These are phyloP conservation scores for Dryadomyces quercivorus DNA, from an alignment of 2,329 filamentous ascomycete genomes.

Conservation along the genomic window DNA sequence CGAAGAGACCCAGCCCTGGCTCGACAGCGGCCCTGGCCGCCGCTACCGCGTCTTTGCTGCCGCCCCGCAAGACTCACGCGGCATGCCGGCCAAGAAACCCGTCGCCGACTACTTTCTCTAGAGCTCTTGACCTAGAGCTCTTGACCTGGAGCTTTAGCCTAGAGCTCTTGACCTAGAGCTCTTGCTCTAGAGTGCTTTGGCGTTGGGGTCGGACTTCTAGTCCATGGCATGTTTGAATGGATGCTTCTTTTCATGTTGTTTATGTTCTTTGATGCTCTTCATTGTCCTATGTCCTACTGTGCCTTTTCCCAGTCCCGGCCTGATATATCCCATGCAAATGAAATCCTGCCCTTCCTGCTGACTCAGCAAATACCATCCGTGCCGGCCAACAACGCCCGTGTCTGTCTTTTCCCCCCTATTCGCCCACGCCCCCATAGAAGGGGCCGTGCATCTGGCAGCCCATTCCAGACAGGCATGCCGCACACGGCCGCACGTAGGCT, in stretches of 20 bases:
- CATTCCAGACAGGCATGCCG: slow-evolving; percentile 10
- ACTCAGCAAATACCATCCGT: no score
- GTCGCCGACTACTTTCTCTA: slow-evolving; percentile 87
- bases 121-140: no score
- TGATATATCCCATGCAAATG: no score
- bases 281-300: not conserved
- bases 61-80: slow-evolving; percentile 85
- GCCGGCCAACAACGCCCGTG: not conserved
- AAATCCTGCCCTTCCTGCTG: no score
- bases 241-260: not conserved
- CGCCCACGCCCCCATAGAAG: slow-evolving; percentile 6
- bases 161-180: no score
- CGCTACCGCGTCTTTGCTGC: slow-evolving; percentile 94
- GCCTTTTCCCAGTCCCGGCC: not conserved
- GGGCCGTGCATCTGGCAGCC: slow-evolving; percentile 10
- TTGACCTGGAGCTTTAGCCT: no score
- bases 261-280: no score
- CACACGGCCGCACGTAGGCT: slow-evolving; percentile 2
- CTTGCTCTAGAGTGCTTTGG: no score
- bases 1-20: slow-evolving; percentile 31
- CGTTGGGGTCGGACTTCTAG: no score
- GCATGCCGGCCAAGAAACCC: slow-evolving; percentile 98
- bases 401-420: not conserved
- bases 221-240: no score
- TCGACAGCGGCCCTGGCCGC: slow-evolving; percentile 61